These are phyloP conservation scores for Fraxinus excelsior DNA, from an alignment of 257 asterid genomes.

Conservation along the genomic window DNA sequence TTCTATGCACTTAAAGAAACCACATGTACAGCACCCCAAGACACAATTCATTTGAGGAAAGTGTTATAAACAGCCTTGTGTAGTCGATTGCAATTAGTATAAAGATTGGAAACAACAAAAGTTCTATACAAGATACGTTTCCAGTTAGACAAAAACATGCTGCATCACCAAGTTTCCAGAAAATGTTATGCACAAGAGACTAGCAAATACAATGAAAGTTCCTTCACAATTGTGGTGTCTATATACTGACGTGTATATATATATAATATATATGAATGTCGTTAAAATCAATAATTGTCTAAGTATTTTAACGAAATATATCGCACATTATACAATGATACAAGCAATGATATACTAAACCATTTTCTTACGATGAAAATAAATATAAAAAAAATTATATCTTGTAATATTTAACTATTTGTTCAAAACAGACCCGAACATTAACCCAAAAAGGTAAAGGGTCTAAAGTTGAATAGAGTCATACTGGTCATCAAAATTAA, in stretches of 20 bases:
- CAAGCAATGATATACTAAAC: no score
- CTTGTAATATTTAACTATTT: no score
- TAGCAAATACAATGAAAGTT: background rate
- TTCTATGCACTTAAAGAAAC: background rate
- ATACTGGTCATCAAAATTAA: no score
- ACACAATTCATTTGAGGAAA: constrained; percentile 6
- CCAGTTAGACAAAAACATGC: constrained; percentile 5
- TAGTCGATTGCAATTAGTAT: background rate
- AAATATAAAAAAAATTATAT: no score
- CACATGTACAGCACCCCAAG: background rate
- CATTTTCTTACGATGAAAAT: no score
- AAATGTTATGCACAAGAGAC: background rate
- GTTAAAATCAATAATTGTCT: no score
- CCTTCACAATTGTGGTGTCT: background rate
- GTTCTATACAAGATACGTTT: constrained; percentile 11
- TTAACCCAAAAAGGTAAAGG: background rate
- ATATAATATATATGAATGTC: no score
- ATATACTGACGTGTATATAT: no score
- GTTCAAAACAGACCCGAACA: background rate
- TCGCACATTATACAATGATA: no score
- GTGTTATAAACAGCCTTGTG: background rate
- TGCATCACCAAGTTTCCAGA: constrained; percentile 1
- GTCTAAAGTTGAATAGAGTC: background rate
- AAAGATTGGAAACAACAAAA: background rate
- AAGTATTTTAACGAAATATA: no score